Base-by-base conservation (phyloP, 768 basidiomycete species). In the Tubosaeta brunneosetosa region DNA sequence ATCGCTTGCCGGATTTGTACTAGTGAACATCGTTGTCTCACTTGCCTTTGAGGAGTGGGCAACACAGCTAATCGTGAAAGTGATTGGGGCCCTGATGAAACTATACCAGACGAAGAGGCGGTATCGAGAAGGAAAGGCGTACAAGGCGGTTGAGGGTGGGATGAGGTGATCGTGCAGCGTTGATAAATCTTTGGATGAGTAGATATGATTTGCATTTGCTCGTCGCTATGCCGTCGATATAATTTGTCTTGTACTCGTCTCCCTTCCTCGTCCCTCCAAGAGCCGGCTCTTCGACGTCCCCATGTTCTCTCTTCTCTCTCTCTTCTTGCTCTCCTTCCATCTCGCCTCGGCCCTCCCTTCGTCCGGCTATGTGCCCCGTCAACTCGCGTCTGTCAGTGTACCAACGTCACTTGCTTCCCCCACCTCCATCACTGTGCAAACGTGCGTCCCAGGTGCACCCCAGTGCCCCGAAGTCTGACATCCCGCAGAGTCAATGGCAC, bases 91-190 rank as follows among this genome's bases (percentile, higher is more conserved):
- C 34, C 54, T 81, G 55, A 66, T 71, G 51, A 68, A 69, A 46
- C 73, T 77, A 66, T 73, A 73, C 2, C 69, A 61, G 37, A 67
- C 68, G 47, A 74, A 71, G 44, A 75, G 74, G 51, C 74, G 86
- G 52, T 74, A 73, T 44, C 73, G 74, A 43, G 82, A 82, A 13
- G 86, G 85, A 5, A 92, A 92, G 66, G 70, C 79, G 46, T 98
- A 98, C 78, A 94, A 94, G 71, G 75, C 79, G 9, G 83, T 98
- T 2, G 90, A 92, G 60, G 82, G 84, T 19, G 84, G 82, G 32
- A 82, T 86, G 83, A 69, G 71, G 47, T 67, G 63, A 61, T 29
- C 4, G 29, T 29, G 9, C 29, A 29, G 9, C 29, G 6, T 29
- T 6, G 29, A 29, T 29, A 9, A 22, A 22, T 22, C 22, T 22